Conservation (phyloP, 352 stramenopile genomes). For the Globisporangium apiculatum region DNA sequence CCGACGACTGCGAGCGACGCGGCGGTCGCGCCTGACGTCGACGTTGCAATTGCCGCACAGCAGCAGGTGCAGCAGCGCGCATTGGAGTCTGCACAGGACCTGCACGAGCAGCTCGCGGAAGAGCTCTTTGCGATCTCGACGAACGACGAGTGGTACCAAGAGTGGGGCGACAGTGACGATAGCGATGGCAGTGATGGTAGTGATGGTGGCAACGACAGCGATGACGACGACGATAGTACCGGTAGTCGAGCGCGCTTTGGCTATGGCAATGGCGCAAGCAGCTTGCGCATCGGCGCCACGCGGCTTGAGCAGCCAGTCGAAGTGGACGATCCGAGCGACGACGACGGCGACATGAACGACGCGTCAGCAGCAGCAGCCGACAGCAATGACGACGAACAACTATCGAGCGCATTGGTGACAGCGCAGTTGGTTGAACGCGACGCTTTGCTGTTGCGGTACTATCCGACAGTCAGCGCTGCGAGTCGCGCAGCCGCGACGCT, state of each 20-base stretch:
- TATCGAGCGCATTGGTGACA: too few relatives aligned
- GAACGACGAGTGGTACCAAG: conserved; percentile 62
- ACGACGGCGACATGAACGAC: not conserved
- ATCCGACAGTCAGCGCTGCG: conserved; percentile 11
- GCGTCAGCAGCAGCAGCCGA: not conserved
- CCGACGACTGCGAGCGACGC: conserved; percentile 36
- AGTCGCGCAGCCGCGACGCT: conserved; percentile 2
- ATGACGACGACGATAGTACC: not conserved
- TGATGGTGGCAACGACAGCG: conserved; percentile 5
- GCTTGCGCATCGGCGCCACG: not conserved
- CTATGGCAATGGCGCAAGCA: not conserved
- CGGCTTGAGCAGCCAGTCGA: not conserved
- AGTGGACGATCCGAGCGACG: conserved; percentile 1
- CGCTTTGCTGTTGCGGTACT: conserved; percentile 41
- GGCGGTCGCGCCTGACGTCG: conserved; percentile 22
- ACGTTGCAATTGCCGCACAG: conserved; percentile 7
- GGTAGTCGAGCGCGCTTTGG: too few relatives aligned
- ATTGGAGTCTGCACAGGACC: conserved; percentile 12
- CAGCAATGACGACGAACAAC: not conserved
- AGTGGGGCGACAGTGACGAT: conserved; percentile 39
- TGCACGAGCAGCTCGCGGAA: conserved; percentile 32
- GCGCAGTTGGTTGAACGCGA: conserved; percentile 15
- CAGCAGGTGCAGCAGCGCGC: conserved; percentile 15
- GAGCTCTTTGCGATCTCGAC: conserved; percentile 58
- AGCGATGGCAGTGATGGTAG: conserved; percentile 3